A percentile compares a stretch with the other conserved stretches of the same genome.
These are phyloP conservation scores for Prillingera fragicola DNA, from an alignment of 1,284 basidiomycete genomes.

Conservation along the genomic window DNA sequence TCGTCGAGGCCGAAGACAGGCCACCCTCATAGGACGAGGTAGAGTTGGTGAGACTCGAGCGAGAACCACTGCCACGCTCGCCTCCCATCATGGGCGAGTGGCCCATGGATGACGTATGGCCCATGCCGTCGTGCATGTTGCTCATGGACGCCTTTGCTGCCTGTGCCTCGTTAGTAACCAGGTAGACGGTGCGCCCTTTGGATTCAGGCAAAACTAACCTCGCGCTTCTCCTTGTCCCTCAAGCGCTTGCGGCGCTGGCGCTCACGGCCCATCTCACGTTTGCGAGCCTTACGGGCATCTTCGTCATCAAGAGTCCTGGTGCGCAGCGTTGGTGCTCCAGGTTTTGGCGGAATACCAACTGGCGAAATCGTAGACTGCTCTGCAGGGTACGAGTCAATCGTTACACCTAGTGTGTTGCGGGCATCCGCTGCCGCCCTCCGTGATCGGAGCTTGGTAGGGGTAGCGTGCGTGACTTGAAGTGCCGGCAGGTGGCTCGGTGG, in stretches of 20 bases:
- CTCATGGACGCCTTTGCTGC: neutral
- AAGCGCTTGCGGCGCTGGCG: conserved; percentile 20
- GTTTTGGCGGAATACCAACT: conserved; percentile 1
- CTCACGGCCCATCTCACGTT: conserved; percentile 20
- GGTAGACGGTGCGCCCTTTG: neutral
- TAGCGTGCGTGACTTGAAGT: conserved; percentile 26
- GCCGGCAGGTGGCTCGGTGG: conserved; percentile 2
- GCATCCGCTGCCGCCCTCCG: neutral
- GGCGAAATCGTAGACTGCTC: conserved; percentile 3
- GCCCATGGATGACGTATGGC: neutral
- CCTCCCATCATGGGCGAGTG: neutral
- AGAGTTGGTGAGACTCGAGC: neutral
- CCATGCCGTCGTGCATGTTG: neutral
- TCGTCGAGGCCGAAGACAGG: conserved; percentile 11
- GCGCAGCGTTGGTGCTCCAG: conserved; percentile 1
- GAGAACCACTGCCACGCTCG: neutral
- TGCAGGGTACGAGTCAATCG: conserved; percentile 4
- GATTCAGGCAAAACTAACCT: conserved; percentile 3
- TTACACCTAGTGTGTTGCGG: neutral
- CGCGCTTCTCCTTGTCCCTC: conserved; percentile 21
- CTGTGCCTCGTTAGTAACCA: neutral
- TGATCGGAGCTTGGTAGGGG: conserved; percentile 22
- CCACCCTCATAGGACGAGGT: conserved; percentile 13
- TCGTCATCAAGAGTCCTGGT: conserved; percentile 11
- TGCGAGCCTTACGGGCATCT: conserved; percentile 17